phyloP scores from a whole-genome alignment of 2,329 filamentous ascomycete species.

The Alternaria brassicae region DNA sequence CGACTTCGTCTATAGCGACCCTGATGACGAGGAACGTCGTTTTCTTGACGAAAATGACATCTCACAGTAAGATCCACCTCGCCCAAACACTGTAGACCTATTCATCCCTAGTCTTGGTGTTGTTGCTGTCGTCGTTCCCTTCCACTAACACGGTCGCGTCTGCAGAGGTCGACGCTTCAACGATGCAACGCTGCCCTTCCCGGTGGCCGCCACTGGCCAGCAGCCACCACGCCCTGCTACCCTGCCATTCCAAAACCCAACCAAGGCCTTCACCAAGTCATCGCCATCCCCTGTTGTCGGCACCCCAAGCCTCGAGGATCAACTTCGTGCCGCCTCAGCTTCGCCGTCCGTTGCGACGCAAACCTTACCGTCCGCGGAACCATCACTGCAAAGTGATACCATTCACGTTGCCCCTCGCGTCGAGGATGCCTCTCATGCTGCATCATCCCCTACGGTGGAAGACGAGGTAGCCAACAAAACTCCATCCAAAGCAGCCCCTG shows the following conservation, averaged over 20 bases:
- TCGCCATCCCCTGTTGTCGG: constrained; percentile 31
- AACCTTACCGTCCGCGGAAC: constrained; percentile 28
- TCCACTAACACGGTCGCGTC: constrained; percentile 38
- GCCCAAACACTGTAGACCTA: not conserved
- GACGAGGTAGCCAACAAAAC: constrained; percentile 24
- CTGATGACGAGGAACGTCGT: constrained; percentile 59
- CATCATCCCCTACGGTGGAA: constrained; percentile 16
- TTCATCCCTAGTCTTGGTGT: constrained; percentile 16
- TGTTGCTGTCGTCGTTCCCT: constrained; percentile 34
- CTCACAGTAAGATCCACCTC: constrained; percentile 58
- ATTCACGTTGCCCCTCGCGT: constrained; percentile 15
- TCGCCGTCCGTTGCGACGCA: constrained; percentile 43
- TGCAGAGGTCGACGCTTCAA: constrained; percentile 64
- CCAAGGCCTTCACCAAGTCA: constrained; percentile 30
- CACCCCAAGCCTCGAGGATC: constrained; percentile 41
- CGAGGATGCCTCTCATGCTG: constrained; percentile 18
- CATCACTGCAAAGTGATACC: constrained; percentile 23
- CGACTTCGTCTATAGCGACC: constrained; percentile 63
- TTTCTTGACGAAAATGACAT: constrained; percentile 67
- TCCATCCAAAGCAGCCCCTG: constrained; percentile 11
- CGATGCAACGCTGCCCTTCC: constrained; percentile 60
- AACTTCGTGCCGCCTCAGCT: constrained; percentile 45
- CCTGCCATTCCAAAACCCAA: constrained; percentile 31
- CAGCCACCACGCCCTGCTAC: constrained; percentile 36
- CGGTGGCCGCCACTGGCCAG: constrained; percentile 33